These are phyloP conservation scores for Penicillium macrosclerotiorum DNA, from an alignment of 495 filamentous ascomycete genomes.

Conservation along the genomic window DNA sequence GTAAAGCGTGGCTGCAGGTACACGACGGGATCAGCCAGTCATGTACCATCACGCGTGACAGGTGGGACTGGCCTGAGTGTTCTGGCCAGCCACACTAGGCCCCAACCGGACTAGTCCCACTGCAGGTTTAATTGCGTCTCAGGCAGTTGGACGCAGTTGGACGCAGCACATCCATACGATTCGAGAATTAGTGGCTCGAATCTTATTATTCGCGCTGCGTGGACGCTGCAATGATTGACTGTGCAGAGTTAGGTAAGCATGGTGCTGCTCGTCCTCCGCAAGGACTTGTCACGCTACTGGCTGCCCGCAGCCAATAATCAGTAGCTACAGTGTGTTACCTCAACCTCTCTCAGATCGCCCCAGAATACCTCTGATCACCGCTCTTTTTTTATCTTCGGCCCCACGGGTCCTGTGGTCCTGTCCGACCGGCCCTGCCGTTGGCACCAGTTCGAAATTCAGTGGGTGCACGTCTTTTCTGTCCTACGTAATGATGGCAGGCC, in stretches of 20 bases:
- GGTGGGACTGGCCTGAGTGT: constrained; percentile 6
- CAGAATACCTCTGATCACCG: no score
- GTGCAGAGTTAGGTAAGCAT: no score
- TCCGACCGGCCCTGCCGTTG: no score
- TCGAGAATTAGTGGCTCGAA: background rate
- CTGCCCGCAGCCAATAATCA: constrained; percentile 1
- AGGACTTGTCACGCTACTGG: background rate
- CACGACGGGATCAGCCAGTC: constrained; percentile 10
- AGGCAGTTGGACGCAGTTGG: no score
- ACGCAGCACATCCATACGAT: no score
- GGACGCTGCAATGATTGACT: background rate
- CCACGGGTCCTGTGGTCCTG: no score
- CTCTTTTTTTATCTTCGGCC: constrained; percentile 1
- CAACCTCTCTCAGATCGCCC: no score
- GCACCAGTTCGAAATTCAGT: no score
- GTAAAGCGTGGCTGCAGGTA: constrained; percentile 20
- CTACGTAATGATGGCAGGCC: no score
- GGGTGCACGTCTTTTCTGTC: no score
- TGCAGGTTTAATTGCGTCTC: constrained; percentile 10
- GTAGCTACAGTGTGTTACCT: no score
- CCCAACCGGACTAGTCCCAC: background rate
- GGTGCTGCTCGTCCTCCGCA: background rate
- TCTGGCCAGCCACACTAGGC: constrained; percentile 4
- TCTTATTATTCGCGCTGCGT: background rate
- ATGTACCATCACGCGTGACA: background rate